Percentiles rank a stretch among this genome's conserved stretches.
Evolutionary conservation across 495 filamentous ascomycete genomes (phyloP).

Genomic region (Neurospora sp.): DNA sequence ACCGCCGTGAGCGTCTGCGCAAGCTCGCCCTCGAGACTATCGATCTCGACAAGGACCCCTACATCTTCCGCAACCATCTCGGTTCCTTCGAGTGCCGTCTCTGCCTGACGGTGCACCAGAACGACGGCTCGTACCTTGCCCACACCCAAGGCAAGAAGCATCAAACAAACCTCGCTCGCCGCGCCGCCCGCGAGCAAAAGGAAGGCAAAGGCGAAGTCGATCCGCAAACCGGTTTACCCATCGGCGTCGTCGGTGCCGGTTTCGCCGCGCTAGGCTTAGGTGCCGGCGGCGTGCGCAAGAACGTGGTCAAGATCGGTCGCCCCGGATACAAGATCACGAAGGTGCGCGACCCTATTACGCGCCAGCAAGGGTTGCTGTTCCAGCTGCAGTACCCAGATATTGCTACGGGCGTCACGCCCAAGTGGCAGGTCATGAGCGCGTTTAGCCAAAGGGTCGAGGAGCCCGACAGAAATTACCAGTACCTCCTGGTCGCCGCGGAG

Average conservation of each 20-base stretch:
- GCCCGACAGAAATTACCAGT: conserved; percentile 88
- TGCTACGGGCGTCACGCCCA: conserved; percentile 58
- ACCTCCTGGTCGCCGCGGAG: conserved; percentile 89
- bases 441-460: conserved; percentile 95
- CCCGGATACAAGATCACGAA: conserved; percentile 99
- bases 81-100: conserved; percentile 97
- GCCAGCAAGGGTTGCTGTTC: conserved; percentile 84
- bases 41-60: conserved; percentile 98
- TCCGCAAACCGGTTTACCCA: conserved; percentile 61
- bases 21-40: conserved; percentile 98
- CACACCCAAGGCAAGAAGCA: conserved; percentile 99
- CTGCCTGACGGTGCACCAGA: conserved; percentile 98
- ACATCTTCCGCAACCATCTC: conserved; percentile 99
- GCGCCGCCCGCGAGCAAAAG: conserved; percentile 86
- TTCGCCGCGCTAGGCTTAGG: conserved; percentile 33
- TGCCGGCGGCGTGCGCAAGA: conserved; percentile 54
- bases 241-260: conserved; percentile 66
- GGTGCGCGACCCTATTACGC: conserved; percentile 77
- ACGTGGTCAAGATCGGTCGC: conserved; percentile 93
- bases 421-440: conserved; percentile 93
- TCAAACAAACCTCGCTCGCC: conserved; percentile 95
- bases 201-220: conserved; percentile 66
- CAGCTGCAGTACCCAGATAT: conserved; percentile 96
- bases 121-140: conserved; percentile 97
- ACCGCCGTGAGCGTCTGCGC: conserved; percentile 91